Evolutionary conservation across 352 stramenopile species (phyloP).

Genomic region (Paralagenidium karlingii): DNA sequence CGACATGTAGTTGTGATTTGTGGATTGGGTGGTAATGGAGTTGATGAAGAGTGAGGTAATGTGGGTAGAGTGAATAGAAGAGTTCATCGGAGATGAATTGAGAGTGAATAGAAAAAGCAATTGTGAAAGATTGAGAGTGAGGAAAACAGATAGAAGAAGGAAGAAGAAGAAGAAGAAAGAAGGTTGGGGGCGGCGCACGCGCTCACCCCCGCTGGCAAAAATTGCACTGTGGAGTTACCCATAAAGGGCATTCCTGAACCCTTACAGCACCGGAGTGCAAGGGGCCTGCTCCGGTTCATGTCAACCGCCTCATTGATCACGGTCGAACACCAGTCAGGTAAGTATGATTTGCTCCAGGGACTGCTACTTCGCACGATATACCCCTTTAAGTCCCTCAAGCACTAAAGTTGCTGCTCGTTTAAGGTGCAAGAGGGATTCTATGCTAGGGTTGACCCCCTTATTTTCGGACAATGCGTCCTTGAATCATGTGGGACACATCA

Average conservation of each 20-base stretch:
- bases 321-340: conserved; percentile 79
- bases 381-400: too few species aligned
- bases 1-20: too few species aligned
- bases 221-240: conserved; percentile 77
- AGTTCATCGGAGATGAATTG: conserved; percentile 1
- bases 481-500: too few species aligned
- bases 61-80: conserved; percentile 1
- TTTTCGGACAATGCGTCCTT: too few species aligned
- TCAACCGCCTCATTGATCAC: conserved; percentile 72
- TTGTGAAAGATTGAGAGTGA: neutral
- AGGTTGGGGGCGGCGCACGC: conserved; percentile 45
- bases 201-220: conserved; percentile 67
- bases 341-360: too few species aligned
- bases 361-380: too few species aligned
- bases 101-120: neutral
- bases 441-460: too few species aligned
- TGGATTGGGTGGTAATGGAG: too few species aligned
- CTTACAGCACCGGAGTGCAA: conserved; percentile 82
- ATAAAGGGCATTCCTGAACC: conserved; percentile 67
- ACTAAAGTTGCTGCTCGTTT: too few species aligned
- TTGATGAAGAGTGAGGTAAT: too few species aligned
- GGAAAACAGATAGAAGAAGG: neutral
- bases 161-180: too few species aligned
- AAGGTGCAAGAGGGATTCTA: too few species aligned
- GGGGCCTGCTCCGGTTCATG: conserved; percentile 80